Percentiles rank a stretch among this genome's conserved stretches.
Evolutionary conservation across 805 yeast genomes (phyloP).

Genomic region (Cyberlindnera euphorbiiphila): DNA sequence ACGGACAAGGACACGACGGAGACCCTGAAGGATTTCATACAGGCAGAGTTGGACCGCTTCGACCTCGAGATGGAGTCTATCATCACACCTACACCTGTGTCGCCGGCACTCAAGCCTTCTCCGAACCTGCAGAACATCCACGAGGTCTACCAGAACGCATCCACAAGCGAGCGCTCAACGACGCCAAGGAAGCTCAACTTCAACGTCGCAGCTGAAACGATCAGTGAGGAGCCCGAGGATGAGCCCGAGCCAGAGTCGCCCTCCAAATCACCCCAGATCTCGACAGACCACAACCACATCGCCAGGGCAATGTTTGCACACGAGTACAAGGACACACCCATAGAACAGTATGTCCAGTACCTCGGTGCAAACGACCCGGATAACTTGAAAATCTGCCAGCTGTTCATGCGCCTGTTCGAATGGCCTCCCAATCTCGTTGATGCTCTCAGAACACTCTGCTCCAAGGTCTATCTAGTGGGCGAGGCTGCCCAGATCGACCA

Average conservation of each 20-base stretch:
- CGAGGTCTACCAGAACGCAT: slow-evolving; percentile 17
- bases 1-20: slow-evolving; percentile 10
- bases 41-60: slow-evolving; percentile 12
- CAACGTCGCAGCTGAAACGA: slow-evolving; percentile 18
- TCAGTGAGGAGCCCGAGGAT: slow-evolving; percentile 24
- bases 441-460: slow-evolving; percentile 59
- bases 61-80: slow-evolving; percentile 14
- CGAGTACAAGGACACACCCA: slow-evolving; percentile 28
- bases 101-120: slow-evolving; percentile 19
- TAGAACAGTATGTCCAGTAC: slow-evolving; percentile 41
- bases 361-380: slow-evolving; percentile 32
- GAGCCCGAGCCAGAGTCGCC: slow-evolving; percentile 8
- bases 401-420: slow-evolving; percentile 39
- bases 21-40: slow-evolving; percentile 11
- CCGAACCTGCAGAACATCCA: slow-evolving; percentile 23
- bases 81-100: slow-evolving; percentile 8
- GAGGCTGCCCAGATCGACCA: slow-evolving; percentile 82
- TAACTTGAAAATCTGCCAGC: slow-evolving; percentile 29
- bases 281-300: too few relatives aligned
- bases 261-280: too few relatives aligned
- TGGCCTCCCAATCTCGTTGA: slow-evolving; percentile 48
- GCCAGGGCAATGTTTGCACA: slow-evolving; percentile 34
- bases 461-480: slow-evolving; percentile 67
- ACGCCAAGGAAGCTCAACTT: slow-evolving; percentile 12
- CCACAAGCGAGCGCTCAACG: slow-evolving; percentile 8